Evolutionary conservation across 768 basidiomycete species (phyloP).

Genomic region (Kwoniella pini): DNA sequence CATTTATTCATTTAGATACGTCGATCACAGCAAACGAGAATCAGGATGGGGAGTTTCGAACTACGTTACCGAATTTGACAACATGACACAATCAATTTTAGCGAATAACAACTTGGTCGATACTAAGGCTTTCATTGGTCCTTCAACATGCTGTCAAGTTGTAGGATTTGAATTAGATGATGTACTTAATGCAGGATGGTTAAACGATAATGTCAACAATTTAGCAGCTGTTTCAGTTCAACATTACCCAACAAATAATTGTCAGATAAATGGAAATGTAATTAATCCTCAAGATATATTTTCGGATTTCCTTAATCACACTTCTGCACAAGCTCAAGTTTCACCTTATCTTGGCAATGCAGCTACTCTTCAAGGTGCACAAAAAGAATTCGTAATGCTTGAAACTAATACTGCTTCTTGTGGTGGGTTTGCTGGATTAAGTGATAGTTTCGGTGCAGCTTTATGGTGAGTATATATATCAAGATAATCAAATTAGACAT

Average conservation of each 20-base stretch:
- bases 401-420: slow-evolving; percentile 68
- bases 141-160: slow-evolving; percentile 62
- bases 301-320: slow-evolving; percentile 65
- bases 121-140: slow-evolving; percentile 63
- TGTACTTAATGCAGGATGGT: slow-evolving; percentile 52
- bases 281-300: slow-evolving; percentile 57
- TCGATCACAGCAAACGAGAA: slow-evolving; percentile 44
- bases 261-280: slow-evolving; percentile 45
- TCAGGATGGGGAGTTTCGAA: slow-evolving; percentile 53
- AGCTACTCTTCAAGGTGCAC: slow-evolving; percentile 54
- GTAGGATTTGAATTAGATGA: slow-evolving; percentile 59
- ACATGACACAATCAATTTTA: slow-evolving; percentile 57
- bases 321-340: slow-evolving; percentile 60
- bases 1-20: slow-evolving; percentile 40
- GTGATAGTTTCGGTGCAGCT: slow-evolving; percentile 65
- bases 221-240: slow-evolving; percentile 52
- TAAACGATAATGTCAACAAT: slow-evolving; percentile 43
- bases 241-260: slow-evolving; percentile 56
- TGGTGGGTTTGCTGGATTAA: slow-evolving; percentile 60
- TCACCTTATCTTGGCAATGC: slow-evolving; percentile 61
- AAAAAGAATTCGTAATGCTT: slow-evolving; percentile 64
- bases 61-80: slow-evolving; percentile 62
- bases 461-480: slow-evolving; percentile 61
- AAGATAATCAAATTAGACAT: not conserved
- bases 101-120: slow-evolving; percentile 55